Conservation (phyloP, 495 filamentous ascomycete species). For the Eremomyces bilateralis region DNA sequence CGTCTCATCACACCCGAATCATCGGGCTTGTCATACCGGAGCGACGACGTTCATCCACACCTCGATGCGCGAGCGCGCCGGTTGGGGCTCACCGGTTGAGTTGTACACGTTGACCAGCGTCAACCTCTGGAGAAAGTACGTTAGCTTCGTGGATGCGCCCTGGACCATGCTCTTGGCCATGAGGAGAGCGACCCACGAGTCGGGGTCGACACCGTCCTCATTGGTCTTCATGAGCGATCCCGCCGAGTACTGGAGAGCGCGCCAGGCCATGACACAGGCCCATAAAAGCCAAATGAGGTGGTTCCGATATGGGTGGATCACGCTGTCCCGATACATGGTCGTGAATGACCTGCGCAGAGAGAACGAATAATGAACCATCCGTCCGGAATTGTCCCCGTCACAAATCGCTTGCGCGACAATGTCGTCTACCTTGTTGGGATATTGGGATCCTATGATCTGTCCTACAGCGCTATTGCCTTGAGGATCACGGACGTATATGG, state of each 20-base stretch:
- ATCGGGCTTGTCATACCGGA: constrained; percentile 68
- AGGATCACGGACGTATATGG: no score
- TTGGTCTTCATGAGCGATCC: constrained; percentile 49
- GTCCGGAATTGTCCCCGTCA: no score
- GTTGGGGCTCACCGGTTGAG: constrained; percentile 51
- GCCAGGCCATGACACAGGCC: constrained; percentile 65
- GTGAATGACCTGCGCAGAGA: constrained; percentile 72
- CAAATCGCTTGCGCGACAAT: no score
- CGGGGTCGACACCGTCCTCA: constrained; percentile 24
- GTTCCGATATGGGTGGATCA: constrained; percentile 96
- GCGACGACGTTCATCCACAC: constrained; percentile 45
- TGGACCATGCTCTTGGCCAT: constrained; percentile 29
- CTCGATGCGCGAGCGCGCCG: constrained; percentile 38
- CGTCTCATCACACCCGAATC: constrained; percentile 75
- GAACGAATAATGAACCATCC: constrained; percentile 20
- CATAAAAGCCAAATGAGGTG: constrained; percentile 95
- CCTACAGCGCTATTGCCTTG: no score
- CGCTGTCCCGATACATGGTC: constrained; percentile 78
- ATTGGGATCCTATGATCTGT: neutral
- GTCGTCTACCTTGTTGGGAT: no score
- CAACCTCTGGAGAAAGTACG: constrained; percentile 56
- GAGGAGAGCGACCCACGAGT: constrained; percentile 19
- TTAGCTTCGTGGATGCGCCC: constrained; percentile 48
- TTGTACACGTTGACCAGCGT: constrained; percentile 65
- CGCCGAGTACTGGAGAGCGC: constrained; percentile 38